Conservation (phyloP, 1,284 basidiomycete genomes). For the Cerrena zonata region DNA sequence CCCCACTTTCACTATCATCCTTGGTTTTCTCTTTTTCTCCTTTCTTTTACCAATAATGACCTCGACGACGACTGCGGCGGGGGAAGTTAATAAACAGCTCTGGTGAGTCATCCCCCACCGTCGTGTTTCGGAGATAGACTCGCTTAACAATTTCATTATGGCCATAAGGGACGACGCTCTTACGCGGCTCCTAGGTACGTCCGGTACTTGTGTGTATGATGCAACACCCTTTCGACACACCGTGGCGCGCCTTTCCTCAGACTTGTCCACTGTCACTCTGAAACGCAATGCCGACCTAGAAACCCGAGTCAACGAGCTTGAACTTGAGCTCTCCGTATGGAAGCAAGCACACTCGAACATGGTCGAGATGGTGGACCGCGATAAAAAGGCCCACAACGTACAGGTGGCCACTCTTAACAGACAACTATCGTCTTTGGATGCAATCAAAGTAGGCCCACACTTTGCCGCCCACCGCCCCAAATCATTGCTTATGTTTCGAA, state of each 20-base stretch:
- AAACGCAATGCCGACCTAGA: conserved; percentile 60
- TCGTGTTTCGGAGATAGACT: conserved; percentile 3
- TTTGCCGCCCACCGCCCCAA: background rate
- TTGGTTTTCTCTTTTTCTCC: conserved; percentile 11
- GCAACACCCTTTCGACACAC: conserved; percentile 11
- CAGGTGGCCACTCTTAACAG: conserved; percentile 54
- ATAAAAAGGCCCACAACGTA: conserved; percentile 57
- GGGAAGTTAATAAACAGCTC: conserved; percentile 48
- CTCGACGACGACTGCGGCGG: conserved; percentile 42
- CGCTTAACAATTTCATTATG: too few relatives aligned
- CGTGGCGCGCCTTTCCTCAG: conserved; percentile 30
- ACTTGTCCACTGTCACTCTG: conserved; percentile 55
- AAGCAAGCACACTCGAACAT: conserved; percentile 60
- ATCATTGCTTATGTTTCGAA: background rate
- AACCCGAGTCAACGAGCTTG: conserved; percentile 56
- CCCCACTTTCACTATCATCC: conserved; percentile 20
- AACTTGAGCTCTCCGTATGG: conserved; percentile 63
- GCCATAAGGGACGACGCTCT: conserved; percentile 57
- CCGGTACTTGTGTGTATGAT: background rate
- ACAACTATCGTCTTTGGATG: conserved; percentile 52
- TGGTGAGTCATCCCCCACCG: conserved; percentile 39
- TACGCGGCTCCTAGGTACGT: conserved; percentile 50
- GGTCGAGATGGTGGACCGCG: conserved; percentile 53
- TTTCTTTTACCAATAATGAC: conserved; percentile 42
- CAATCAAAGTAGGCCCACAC: conserved; percentile 42